Conservation (phyloP, 225 moss, liverwort and hornwort species). For the Bryoerythrophyllum caledonicum region DNA sequence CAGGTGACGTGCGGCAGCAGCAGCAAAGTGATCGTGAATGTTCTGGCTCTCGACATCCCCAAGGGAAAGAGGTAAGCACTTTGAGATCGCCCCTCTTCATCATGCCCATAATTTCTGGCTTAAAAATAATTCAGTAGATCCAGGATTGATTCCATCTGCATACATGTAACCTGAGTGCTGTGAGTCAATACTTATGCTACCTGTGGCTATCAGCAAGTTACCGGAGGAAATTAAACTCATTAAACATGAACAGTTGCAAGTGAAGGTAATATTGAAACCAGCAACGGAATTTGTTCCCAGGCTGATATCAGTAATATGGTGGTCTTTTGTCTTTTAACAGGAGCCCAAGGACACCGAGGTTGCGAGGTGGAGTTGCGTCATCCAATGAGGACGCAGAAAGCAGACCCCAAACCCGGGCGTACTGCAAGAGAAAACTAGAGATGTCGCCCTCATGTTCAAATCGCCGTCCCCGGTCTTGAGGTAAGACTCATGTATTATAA, state of each 20-base stretch:
- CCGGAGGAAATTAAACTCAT: neutral
- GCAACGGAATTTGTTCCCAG: neutral
- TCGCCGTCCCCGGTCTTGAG: neutral
- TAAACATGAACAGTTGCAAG: too few species aligned
- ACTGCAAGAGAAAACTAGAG: neutral
- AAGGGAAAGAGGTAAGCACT: neutral
- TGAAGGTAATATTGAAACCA: too few species aligned
- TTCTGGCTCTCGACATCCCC: neutral
- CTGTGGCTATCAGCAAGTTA: neutral
- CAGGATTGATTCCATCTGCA: neutral
- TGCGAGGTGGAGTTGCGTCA: too few species aligned
- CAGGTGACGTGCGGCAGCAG: neutral
- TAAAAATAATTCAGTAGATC: neutral
- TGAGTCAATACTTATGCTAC: neutral
- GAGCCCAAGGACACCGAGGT: neutral
- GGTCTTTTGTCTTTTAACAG: neutral
- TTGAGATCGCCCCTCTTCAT: neutral
- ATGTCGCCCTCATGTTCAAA: neutral
- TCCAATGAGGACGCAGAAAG: too few species aligned
- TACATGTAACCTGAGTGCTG: too few species aligned
- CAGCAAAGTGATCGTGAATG: neutral
- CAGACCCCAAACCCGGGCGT: neutral
- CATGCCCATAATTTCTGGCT: neutral
- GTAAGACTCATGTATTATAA: neutral
- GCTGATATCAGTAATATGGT: too few species aligned